Percentiles rank a stretch among this genome's conserved stretches.
phyloP scores from a whole-genome alignment of 305 asterid species.

The Salvia sclarea region DNA sequence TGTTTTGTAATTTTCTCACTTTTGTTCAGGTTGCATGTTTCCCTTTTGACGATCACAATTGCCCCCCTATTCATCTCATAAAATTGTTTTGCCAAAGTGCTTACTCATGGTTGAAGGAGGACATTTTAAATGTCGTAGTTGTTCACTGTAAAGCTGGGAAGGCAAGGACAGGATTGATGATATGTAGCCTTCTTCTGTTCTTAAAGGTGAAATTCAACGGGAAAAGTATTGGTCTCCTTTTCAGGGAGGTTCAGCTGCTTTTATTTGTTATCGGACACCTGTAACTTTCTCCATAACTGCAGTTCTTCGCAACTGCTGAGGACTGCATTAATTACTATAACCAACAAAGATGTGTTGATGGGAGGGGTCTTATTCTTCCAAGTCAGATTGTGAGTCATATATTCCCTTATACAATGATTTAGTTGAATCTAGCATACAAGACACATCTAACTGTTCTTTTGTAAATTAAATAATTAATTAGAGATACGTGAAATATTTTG shows the following conservation, averaged over 20 bases:
- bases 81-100: constrained; percentile 93
- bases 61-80: constrained; percentile 93
- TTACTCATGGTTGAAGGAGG: constrained; percentile 95
- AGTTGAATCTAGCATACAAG: constrained; percentile 24
- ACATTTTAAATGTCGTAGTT: constrained; percentile 91
- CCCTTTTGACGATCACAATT: constrained; percentile 97
- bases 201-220: constrained; percentile 63
- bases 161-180: constrained; percentile 99
- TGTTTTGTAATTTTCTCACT: constrained; percentile 25
- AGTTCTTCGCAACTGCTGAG: constrained; percentile 95
- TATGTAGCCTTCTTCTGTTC: constrained; percentile 93
- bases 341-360: constrained; percentile 91
- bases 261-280: constrained; percentile 30
- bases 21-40: constrained; percentile 87
- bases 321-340: constrained; percentile 92
- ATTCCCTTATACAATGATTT: constrained; percentile 30
- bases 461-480: constrained; percentile 43
- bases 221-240: constrained; percentile 28
- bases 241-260: constrained; percentile 27
- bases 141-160: constrained; percentile 99
- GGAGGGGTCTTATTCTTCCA: constrained; percentile 91
- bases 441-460: constrained; percentile 30
- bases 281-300: constrained; percentile 37
- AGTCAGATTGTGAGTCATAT: constrained; percentile 89
- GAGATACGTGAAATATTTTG: constrained; percentile 96